Evolutionary conservation across 371 early-diverging fungal genomes (phyloP).

Genomic region (Mortierella sp.): DNA sequence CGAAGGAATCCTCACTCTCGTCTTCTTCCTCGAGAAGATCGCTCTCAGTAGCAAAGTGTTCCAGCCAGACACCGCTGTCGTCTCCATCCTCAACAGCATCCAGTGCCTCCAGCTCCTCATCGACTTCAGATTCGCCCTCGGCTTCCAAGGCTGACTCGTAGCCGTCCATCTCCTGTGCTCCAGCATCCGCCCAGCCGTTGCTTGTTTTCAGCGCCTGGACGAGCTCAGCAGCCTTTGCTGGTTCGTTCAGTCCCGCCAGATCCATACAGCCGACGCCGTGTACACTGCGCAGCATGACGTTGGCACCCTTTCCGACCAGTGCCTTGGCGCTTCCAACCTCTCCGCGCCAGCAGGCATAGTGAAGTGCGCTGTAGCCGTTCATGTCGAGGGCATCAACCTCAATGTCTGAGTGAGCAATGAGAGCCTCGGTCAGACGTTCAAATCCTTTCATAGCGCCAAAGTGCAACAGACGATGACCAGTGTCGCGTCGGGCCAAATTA

Average conservation of each 20-base stretch:
- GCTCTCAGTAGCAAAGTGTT: constrained; percentile 51
- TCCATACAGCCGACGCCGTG: constrained; percentile 45
- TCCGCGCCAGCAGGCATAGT: constrained; percentile 54
- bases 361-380: constrained; percentile 55
- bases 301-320: constrained; percentile 34
- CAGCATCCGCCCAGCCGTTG: constrained; percentile 55
- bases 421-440: constrained; percentile 29
- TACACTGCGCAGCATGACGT: constrained; percentile 48
- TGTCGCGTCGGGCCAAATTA: constrained; percentile 38
- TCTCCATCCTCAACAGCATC: constrained; percentile 34
- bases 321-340: constrained; percentile 19
- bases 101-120: constrained; percentile 39
- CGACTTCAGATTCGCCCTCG: constrained; percentile 37
- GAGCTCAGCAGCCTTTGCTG: constrained; percentile 9
- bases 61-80: constrained; percentile 50
- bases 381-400: constrained; percentile 47
- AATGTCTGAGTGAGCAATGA: constrained; percentile 26
- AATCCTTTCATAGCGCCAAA: constrained; percentile 50
- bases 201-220: constrained; percentile 27
- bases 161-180: constrained; percentile 36
- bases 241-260: constrained; percentile 30
- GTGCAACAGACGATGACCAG: constrained; percentile 50
- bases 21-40: constrained; percentile 41
- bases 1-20: constrained; percentile 28
- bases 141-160: constrained; percentile 51